Evolutionary conservation across 306 rosid genomes (phyloP).

Genomic region (Quercus variabilis): DNA sequence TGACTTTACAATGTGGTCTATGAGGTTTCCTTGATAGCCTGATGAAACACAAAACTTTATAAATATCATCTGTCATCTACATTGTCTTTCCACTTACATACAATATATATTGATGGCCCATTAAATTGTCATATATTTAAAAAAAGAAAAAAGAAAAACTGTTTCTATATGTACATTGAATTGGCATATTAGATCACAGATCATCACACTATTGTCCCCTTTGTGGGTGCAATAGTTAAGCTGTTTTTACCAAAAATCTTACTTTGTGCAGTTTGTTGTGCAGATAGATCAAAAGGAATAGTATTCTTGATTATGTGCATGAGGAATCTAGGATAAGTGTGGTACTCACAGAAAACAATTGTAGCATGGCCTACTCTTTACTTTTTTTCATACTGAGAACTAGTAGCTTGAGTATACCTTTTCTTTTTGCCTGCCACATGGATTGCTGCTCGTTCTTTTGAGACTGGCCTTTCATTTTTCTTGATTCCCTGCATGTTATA

Average conservation of each 20-base stretch:
- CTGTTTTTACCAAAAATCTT: too few species aligned
- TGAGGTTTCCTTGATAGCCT: background rate
- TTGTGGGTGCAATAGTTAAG: too few species aligned
- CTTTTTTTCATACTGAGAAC: constrained; percentile 1
- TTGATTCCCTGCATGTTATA: too few species aligned
- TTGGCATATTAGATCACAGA: too few species aligned
- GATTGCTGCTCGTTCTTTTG: constrained; percentile 1
- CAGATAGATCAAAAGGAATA: too few species aligned
- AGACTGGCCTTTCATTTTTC: background rate
- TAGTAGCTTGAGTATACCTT: constrained; percentile 17
- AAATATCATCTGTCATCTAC: constrained; percentile 1
- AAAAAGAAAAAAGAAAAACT: too few species aligned
- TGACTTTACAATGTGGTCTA: background rate
- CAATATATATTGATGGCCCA: constrained; percentile 15
- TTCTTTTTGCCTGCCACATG: constrained; percentile 41
- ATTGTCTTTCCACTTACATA: background rate
- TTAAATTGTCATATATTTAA: background rate
- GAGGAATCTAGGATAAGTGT: background rate
- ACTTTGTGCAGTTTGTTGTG: too few species aligned
- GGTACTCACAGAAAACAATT: background rate
- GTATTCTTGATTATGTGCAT: too few species aligned
- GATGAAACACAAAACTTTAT: constrained; percentile 3
- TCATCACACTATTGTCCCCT: too few species aligned
- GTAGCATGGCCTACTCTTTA: constrained; percentile 3
- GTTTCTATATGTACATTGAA: too few species aligned